Conservation (phyloP, 306 rosid species). For the Rosa lucieae region DNA sequence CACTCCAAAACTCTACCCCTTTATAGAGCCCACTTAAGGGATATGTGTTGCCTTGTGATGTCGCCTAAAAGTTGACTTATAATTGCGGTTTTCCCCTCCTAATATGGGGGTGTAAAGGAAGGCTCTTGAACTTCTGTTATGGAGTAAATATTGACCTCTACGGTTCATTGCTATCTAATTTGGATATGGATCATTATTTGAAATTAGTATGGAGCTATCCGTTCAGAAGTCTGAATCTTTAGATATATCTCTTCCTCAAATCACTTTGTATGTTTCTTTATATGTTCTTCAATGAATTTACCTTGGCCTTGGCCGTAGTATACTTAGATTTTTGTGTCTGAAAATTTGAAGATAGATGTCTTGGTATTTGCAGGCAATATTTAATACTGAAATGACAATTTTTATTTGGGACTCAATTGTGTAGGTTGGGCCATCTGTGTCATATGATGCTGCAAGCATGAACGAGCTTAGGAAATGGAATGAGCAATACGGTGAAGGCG, state of each 20-base stretch:
- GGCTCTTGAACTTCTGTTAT: no score
- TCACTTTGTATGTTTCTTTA: not conserved
- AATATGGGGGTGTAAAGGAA: no score
- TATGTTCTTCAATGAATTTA: not conserved
- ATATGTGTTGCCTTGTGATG: no score
- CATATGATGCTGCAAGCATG: conserved; percentile 91
- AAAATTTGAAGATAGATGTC: not conserved
- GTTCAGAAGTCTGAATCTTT: not conserved
- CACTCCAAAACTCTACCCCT: no score
- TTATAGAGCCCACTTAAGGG: no score
- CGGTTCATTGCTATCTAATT: not conserved
- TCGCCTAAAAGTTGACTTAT: no score
- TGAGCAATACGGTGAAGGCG: conserved; percentile 96
- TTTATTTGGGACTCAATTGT: conserved; percentile 10
- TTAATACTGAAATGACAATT: not conserved
- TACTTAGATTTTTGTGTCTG: no score
- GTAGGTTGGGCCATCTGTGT: conserved; percentile 95
- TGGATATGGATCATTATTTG: not conserved
- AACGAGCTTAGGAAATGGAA: conserved; percentile 96
- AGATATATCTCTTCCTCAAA: not conserved
- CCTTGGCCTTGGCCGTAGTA: not conserved
- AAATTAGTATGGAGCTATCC: not conserved
- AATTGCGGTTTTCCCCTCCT: no score
- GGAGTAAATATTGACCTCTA: not conserved
- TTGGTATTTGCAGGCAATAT: not conserved